phyloP scores from a whole-genome alignment of 768 basidiomycete species.

The Rhizopogon vesiculosus region DNA sequence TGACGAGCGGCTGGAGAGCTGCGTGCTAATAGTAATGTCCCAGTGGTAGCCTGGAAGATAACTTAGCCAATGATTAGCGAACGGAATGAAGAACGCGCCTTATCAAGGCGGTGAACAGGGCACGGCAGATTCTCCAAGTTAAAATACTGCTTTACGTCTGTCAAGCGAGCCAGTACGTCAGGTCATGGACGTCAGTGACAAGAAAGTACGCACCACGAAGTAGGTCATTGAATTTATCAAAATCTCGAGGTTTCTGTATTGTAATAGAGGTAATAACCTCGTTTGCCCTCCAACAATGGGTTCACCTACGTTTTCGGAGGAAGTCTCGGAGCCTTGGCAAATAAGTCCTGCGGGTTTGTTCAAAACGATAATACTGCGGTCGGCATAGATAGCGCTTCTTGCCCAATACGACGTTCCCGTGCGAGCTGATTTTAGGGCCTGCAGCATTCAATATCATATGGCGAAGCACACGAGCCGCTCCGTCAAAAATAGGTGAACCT shows the following conservation, averaged over 20 bases:
- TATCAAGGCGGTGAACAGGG: constrained; percentile 64
- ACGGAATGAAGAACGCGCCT: constrained; percentile 31
- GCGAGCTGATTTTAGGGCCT: not conserved
- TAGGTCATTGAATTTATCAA: constrained; percentile 32
- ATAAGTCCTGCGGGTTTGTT: constrained; percentile 59
- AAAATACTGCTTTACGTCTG: constrained; percentile 27
- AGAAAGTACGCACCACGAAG: constrained; percentile 27
- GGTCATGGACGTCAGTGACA: not conserved
- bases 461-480: not conserved
- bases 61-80: not conserved
- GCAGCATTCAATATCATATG: not conserved
- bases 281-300: constrained; percentile 6
- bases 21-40: constrained; percentile 53
- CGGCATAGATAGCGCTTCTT: constrained; percentile 42
- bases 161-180: constrained; percentile 1
- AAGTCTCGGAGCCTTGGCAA: constrained; percentile 39
- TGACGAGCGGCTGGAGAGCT: constrained; percentile 37
- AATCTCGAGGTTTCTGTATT: constrained; percentile 11
- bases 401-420: constrained; percentile 21
- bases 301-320: not conserved
- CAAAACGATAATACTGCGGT: constrained; percentile 47
- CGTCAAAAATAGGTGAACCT: not conserved
- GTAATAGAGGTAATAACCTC: not conserved
- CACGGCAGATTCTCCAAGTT: constrained; percentile 33
- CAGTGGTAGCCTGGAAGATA: constrained; percentile 51